Evolutionary conservation across 73 alveolate genomes (phyloP), one percentile per base, ranked within the genome.

Genomic region (Tetrahymena elliotti): DNA sequence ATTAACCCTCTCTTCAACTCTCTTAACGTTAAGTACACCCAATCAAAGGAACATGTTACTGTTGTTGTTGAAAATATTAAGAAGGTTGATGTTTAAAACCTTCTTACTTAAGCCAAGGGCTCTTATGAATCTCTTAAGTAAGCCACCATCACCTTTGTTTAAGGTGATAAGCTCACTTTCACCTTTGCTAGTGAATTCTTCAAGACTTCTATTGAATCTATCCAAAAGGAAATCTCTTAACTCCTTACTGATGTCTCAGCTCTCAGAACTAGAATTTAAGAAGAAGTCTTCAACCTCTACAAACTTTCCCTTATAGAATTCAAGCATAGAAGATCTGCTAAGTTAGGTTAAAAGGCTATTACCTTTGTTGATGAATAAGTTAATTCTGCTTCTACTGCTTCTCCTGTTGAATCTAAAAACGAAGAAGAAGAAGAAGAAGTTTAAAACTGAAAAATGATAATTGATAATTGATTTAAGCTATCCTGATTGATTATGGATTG

Each of bases 181-280:
- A 68, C 88, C 33, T 68, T 68, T 31, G 88, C 88, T 31, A 35
- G 88, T 68, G 88, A 68, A 68, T 68, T 68, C 88, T 68, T 68
- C 88, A 68, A 68, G 88, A 27, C 88, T 68, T 68, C 88, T 27
- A 31, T 68, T 68, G 88, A 68, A 68, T 27, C 38, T 27, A 68
- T 68, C 88, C 88, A 68, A 68, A 68, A 68, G 36, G 88, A 68
- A 27, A 68, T 68, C 88, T 24, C 88, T 24, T 68, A 68, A 24
- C 88, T 68, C 88, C 88, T 68, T 68, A 68, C 88, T 68, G 88
- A 68, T n/a, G 88, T 68, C 88, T 68, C 88, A 4, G 88, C 88
- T 27, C 38, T 24, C n/a, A 68, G 88, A 68, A 36, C 88, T 10
- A 68, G 88, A 68, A 22, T 68, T 36, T 22, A 27, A 27, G 88